A percentile compares a stretch with the other conserved stretches of the same genome.
Conservation (phyloP, 352 stramenopile genomes). For the Pythium oligandrum region DNA sequence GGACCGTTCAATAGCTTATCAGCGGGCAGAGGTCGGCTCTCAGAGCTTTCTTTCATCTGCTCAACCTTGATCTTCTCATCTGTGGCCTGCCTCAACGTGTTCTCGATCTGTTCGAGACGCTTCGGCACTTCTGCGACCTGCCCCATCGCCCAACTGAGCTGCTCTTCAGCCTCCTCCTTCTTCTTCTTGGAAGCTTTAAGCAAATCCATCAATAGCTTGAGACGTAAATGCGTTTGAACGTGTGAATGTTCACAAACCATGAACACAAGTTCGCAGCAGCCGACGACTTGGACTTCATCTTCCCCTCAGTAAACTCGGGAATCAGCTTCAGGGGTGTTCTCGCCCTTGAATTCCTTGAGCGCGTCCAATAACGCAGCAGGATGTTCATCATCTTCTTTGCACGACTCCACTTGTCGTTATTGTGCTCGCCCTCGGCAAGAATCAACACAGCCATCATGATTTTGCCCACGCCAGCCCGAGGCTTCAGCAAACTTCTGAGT, state of each 20-base stretch:
- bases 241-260: slow-evolving; percentile 98
- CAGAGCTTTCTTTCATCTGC: slow-evolving; percentile 91
- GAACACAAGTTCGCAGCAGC: slow-evolving; percentile 96
- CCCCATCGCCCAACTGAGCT: slow-evolving; percentile 87
- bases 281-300: slow-evolving; percentile 96
- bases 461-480: slow-evolving; percentile 92
- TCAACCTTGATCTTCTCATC: slow-evolving; percentile 97
- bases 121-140: slow-evolving; percentile 93
- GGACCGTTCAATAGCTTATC: slow-evolving; percentile 95
- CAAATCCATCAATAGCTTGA: slow-evolving; percentile 97
- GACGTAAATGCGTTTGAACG: slow-evolving; percentile 98
- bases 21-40: slow-evolving; percentile 89
- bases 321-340: slow-evolving; percentile 95
- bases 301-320: slow-evolving; percentile 92
- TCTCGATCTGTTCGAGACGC: slow-evolving; percentile 88
- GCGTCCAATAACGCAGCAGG: slow-evolving; percentile 93
- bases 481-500: slow-evolving; percentile 95
- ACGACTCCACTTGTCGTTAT: slow-evolving; percentile 97
- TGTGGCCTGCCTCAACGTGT: slow-evolving; percentile 91
- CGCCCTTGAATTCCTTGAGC: slow-evolving; percentile 90
- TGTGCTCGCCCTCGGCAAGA: slow-evolving; percentile 97
- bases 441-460: slow-evolving; percentile 96
- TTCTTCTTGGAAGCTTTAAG: slow-evolving; percentile 93
- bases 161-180: slow-evolving; percentile 90
- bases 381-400: slow-evolving; percentile 99